These are phyloP conservation scores for Tolypocladium paradoxum DNA, from an alignment of 2,329 filamentous ascomycete species.

Conservation along the genomic window DNA sequence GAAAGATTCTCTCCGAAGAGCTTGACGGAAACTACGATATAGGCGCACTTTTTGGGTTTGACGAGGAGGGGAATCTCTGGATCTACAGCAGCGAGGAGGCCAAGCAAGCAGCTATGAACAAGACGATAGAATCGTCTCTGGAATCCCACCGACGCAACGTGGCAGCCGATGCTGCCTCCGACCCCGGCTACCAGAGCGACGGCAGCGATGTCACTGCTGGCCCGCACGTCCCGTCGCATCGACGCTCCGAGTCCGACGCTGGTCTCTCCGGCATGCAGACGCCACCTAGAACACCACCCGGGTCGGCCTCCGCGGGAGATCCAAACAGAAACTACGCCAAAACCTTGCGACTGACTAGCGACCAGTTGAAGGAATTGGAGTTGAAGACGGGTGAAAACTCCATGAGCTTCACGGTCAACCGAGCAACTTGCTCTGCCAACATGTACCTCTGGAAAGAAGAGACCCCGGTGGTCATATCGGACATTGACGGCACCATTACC, in stretches of 20 bases:
- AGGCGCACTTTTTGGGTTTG: constrained; percentile 85
- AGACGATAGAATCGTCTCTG: constrained; percentile 41
- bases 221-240: constrained; percentile 36
- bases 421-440: constrained; percentile 79
- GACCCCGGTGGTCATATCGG: constrained; percentile 90
- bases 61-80: constrained; percentile 96
- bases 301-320: constrained; percentile 52
- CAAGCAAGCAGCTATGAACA: constrained; percentile 75
- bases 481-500: constrained; percentile 97
- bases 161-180: constrained; percentile 72
- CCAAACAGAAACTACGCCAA: constrained; percentile 88
- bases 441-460: constrained; percentile 94
- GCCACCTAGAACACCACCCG: constrained; percentile 59
- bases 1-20: constrained; percentile 86
- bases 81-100: constrained; percentile 98
- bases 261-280: constrained; percentile 46
- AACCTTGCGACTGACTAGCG: constrained; percentile 86
- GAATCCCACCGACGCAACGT: constrained; percentile 36
- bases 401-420: constrained; percentile 94
- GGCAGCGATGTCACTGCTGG: constrained; percentile 52
- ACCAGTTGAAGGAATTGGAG: constrained; percentile 79
- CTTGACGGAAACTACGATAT: constrained; percentile 94
- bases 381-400: constrained; percentile 79
- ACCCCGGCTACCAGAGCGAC: constrained; percentile 93
- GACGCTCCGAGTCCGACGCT: constrained; percentile 57